A percentile compares a stretch with the other conserved stretches of the same genome.
These are phyloP conservation scores for Aleurites moluccanus DNA, from an alignment of 441 rosid genomes.

Conservation along the genomic window DNA sequence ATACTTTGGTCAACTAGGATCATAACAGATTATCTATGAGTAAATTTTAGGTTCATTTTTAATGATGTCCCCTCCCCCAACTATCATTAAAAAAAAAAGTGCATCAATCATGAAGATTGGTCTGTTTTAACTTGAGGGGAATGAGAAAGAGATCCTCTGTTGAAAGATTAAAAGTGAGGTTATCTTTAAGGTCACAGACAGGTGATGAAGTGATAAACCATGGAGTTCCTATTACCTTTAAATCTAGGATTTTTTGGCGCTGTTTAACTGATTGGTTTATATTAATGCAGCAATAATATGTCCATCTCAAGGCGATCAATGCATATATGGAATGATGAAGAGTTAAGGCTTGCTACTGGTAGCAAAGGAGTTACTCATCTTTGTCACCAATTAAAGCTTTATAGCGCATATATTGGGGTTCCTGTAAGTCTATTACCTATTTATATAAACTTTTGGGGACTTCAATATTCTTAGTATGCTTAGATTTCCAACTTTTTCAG, in stretches of 20 bases:
- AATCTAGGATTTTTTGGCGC: slow-evolving; percentile 3
- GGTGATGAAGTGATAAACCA: neutral
- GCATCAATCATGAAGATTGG: neutral
- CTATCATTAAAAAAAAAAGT: neutral
- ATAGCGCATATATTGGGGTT: slow-evolving; percentile 77
- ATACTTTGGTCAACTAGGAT: no score
- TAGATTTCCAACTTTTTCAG: neutral
- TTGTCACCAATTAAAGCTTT: slow-evolving; percentile 63
- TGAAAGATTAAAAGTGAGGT: neutral
- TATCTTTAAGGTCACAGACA: neutral
- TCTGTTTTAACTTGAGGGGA: no score
- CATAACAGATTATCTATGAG: neutral
- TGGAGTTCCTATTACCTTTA: neutral
- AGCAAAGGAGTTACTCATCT: slow-evolving; percentile 48
- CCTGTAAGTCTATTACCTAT: slow-evolving; percentile 47
- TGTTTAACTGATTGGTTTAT: slow-evolving; percentile 23
- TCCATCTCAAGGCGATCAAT: slow-evolving; percentile 36
- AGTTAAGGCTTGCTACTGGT: slow-evolving; percentile 76
- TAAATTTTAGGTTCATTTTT: neutral
- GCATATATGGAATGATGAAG: slow-evolving; percentile 66
- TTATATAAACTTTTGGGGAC: neutral
- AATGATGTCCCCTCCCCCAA: neutral
- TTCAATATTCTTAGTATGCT: neutral
- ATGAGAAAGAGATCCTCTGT: neutral
- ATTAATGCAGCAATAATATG: slow-evolving; percentile 30